Conservation (phyloP, 345 rosid genomes). For the Hypericum perforatum region DNA sequence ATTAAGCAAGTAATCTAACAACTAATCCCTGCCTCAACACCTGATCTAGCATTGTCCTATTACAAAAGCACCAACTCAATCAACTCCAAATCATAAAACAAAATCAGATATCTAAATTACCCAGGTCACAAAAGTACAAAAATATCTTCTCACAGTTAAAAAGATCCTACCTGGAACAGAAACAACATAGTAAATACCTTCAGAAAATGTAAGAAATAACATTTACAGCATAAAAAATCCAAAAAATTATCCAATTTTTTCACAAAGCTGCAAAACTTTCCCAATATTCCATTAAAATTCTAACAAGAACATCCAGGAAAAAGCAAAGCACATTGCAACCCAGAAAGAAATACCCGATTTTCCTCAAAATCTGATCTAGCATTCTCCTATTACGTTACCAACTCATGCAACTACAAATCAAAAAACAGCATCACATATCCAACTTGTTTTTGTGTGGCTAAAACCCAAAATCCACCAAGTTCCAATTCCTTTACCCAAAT, state of each 20-base stretch:
- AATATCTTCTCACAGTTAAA: too few relatives aligned
- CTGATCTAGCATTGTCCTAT: slow-evolving; percentile 10
- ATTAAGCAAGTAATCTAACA: slow-evolving; percentile 23
- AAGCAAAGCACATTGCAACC: not conserved
- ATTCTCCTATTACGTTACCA: slow-evolving; percentile 14
- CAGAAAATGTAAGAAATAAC: too few relatives aligned
- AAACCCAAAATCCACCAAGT: not conserved
- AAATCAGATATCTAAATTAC: not conserved
- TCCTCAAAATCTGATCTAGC: not conserved
- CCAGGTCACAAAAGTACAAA: not conserved
- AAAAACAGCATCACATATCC: not conserved
- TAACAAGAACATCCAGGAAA: not conserved
- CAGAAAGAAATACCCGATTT: not conserved
- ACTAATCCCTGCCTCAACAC: slow-evolving; percentile 12
- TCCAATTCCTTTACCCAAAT: not conserved
- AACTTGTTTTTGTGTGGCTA: not conserved
- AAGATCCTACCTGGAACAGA: too few relatives aligned
- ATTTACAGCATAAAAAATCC: too few relatives aligned
- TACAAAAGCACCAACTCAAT: slow-evolving; percentile 9
- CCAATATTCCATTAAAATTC: not conserved
- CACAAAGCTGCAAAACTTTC: too few relatives aligned
- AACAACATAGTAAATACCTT: too few relatives aligned
- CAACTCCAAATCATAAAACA: slow-evolving; percentile 3
- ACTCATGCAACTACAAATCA: slow-evolving; percentile 5
- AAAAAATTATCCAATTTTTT: too few relatives aligned